Conservation (phyloP, 495 filamentous ascomycete species). For the Collariella sp. region DNA sequence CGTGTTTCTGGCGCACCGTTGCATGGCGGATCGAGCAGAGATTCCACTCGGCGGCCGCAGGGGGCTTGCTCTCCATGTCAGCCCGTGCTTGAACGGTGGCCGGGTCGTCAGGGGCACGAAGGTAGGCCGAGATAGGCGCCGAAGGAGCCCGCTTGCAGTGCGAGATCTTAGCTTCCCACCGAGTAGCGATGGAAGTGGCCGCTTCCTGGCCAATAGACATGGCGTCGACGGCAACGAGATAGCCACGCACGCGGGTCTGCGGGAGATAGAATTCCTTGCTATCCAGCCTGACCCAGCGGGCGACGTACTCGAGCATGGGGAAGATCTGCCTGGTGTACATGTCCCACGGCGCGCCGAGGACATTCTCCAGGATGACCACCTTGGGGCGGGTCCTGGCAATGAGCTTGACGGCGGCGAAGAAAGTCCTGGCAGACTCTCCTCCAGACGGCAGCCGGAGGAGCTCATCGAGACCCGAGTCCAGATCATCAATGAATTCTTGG, state of each 20-base stretch:
- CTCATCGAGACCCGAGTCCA: constrained; percentile 24
- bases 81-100: constrained; percentile 42
- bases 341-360: constrained; percentile 54
- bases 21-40: constrained; percentile 17
- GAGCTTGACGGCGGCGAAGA: constrained; percentile 54
- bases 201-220: constrained; percentile 17
- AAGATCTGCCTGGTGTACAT: constrained; percentile 42
- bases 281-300: constrained; percentile 43
- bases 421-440: constrained; percentile 66
- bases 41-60: constrained; percentile 6
- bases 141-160: constrained; percentile 51
- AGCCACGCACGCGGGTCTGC: constrained; percentile 65
- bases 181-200: not conserved
- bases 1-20: not conserved
- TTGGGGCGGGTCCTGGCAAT: constrained; percentile 47
- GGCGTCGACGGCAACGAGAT: constrained; percentile 57
- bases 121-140: constrained; percentile 53
- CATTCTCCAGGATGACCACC: constrained; percentile 70
- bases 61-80: constrained; percentile 34
- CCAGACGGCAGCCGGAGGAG: constrained; percentile 21
- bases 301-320: constrained; percentile 47
- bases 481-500: constrained; percentile 1
- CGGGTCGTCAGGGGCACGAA: constrained; percentile 50
- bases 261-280: constrained; percentile 73
- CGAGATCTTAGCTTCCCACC: constrained; percentile 27